Conservation (phyloP, 805 yeast genomes). For the Candida mattraensis region DNA sequence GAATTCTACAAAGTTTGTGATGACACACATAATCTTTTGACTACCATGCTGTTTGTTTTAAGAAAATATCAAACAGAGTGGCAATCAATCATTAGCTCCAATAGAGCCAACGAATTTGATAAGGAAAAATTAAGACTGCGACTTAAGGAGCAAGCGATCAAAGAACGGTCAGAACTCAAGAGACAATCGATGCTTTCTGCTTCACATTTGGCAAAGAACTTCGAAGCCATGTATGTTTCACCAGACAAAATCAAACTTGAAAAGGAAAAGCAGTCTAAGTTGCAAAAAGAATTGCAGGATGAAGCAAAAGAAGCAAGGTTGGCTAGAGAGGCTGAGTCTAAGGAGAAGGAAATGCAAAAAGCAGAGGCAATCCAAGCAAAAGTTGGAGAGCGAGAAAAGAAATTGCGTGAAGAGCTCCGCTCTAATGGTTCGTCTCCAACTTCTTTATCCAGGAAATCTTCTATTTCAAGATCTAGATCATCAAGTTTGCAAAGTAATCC, state of each 20-base stretch:
- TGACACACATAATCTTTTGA: constrained; percentile 38
- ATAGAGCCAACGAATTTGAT: constrained; percentile 44
- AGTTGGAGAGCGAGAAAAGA: constrained; percentile 24
- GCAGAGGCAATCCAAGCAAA: constrained; percentile 16
- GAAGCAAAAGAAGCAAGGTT: constrained; percentile 28
- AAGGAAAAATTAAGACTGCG: constrained; percentile 30
- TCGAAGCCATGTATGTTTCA: constrained; percentile 26
- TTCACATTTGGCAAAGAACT: constrained; percentile 13
- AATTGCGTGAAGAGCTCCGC: constrained; percentile 20
- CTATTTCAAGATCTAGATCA: constrained; percentile 19
- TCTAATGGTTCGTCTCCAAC: constrained; percentile 16
- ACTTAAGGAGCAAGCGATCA: constrained; percentile 22
- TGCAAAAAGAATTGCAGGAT: constrained; percentile 24
- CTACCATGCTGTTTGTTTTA: constrained; percentile 31
- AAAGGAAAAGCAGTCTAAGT: constrained; percentile 26
- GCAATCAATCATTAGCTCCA: constrained; percentile 31
- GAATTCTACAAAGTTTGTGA: constrained; percentile 43
- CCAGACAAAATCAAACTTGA: constrained; percentile 28
- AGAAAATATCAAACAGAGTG: constrained; percentile 42
- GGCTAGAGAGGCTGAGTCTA: constrained; percentile 21
- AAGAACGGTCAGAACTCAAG: constrained; percentile 21
- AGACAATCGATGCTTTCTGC: constrained; percentile 9
- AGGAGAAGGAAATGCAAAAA: constrained; percentile 16
- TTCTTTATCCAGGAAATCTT: constrained; percentile 14
- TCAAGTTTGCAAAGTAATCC: constrained; percentile 11